Evolutionary conservation across 768 basidiomycete genomes (phyloP).

Genomic region (Kwoniella mangroviensis): DNA sequence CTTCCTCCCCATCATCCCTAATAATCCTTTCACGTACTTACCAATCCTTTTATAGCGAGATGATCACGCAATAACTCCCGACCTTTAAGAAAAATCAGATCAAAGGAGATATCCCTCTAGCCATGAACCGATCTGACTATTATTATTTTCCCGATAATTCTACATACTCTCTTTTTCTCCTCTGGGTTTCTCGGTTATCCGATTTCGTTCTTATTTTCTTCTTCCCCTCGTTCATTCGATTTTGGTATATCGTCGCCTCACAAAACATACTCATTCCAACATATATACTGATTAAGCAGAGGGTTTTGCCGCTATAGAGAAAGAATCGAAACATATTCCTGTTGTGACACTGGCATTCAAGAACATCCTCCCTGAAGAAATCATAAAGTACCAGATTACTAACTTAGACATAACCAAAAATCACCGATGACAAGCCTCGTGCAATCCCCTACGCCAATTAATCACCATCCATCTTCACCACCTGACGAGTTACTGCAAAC

Average conservation of each 20-base stretch:
- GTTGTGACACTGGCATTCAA: background rate
- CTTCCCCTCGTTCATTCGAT: background rate
- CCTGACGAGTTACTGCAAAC: background rate
- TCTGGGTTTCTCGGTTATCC: background rate
- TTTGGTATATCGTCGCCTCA: background rate
- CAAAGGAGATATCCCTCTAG: background rate
- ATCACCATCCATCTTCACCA: background rate
- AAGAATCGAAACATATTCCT: background rate
- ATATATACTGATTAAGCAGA: background rate
- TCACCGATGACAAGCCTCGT: background rate
- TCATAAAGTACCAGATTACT: background rate
- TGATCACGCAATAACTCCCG: constrained; percentile 1
- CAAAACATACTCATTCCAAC: no score
- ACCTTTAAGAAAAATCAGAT: background rate
- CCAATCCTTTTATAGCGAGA: background rate
- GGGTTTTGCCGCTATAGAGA: background rate
- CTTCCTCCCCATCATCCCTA: background rate
- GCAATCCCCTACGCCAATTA: background rate
- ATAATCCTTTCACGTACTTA: background rate
- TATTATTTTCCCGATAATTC: background rate
- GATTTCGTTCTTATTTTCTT: background rate
- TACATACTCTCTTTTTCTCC: no score
- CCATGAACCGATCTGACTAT: background rate
- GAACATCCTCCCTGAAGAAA: background rate
- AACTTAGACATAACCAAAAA: background rate